Percentiles rank a stretch among this genome's conserved stretches.
Evolutionary conservation across 1,284 basidiomycete species (phyloP).

Genomic region (Trametes versicolor): DNA sequence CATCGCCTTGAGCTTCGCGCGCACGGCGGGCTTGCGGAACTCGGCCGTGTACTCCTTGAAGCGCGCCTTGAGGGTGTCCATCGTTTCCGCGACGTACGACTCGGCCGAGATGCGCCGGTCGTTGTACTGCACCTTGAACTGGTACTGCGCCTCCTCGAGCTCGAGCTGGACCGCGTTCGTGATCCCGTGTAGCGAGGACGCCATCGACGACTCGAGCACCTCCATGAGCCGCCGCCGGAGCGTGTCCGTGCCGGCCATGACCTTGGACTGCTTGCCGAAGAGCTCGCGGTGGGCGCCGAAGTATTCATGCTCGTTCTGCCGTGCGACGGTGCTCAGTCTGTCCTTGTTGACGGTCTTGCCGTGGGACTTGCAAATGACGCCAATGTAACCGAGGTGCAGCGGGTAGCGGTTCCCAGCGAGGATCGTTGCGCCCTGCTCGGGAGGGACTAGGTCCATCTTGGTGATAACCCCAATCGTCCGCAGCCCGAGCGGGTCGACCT

Average conservation of each 20-base stretch:
- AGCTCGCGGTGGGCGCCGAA: constrained; percentile 79
- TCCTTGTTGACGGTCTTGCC: constrained; percentile 57
- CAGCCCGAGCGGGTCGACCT: constrained; percentile 94
- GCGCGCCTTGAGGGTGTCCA: constrained; percentile 91
- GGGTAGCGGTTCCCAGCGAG: constrained; percentile 94
- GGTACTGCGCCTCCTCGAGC: constrained; percentile 95
- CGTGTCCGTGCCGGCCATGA: constrained; percentile 93
- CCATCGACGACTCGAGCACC: constrained; percentile 97
- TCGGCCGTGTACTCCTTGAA: constrained; percentile 89
- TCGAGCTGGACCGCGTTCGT: constrained; percentile 97
- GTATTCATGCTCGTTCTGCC: constrained; percentile 82
- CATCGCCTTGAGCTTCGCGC: constrained; percentile 89
- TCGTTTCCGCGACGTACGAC: constrained; percentile 97
- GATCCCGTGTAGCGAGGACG: constrained; percentile 93
- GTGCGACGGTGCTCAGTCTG: constrained; percentile 62
- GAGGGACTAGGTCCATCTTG: constrained; percentile 97
- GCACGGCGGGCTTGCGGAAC: constrained; percentile 91
- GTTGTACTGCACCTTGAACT: constrained; percentile 99
- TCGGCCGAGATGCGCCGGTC: constrained; percentile 95
- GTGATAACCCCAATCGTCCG: constrained; percentile 98
- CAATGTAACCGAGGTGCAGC: constrained; percentile 96
- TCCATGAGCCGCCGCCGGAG: constrained; percentile 93
- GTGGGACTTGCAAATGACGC: constrained; percentile 90
- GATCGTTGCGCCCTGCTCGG: constrained; percentile 85
- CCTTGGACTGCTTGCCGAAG: constrained; percentile 73